phyloP scores from a whole-genome alignment of 768 basidiomycete species.

The Tricholoma saponaceum region DNA sequence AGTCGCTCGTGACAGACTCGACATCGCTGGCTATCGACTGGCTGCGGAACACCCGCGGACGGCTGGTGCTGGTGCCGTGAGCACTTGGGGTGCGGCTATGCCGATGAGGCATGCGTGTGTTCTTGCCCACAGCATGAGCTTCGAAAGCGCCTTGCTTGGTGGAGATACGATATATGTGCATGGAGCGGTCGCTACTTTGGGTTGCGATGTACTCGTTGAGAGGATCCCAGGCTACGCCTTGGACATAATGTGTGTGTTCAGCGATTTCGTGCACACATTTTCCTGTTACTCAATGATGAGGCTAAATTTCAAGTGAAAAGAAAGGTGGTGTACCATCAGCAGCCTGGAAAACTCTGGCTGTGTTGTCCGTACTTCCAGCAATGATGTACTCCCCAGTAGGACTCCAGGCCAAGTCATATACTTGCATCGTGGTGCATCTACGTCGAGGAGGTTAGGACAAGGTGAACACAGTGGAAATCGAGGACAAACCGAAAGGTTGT shows the following conservation, averaged over 20 bases:
- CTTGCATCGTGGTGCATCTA: slow-evolving; percentile 92
- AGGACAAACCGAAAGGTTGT: slow-evolving; percentile 73
- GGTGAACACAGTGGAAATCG: neutral
- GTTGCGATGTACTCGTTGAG: slow-evolving; percentile 96
- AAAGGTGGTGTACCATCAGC: slow-evolving; percentile 53
- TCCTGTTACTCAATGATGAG: slow-evolving; percentile 37
- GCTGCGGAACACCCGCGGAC: slow-evolving; percentile 59
- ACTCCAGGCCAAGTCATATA: slow-evolving; percentile 98
- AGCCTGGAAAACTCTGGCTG: slow-evolving; percentile 77
- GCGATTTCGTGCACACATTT: slow-evolving; percentile 87
- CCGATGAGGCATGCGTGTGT: slow-evolving; percentile 68
- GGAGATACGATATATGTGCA: slow-evolving; percentile 88
- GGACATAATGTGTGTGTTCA: slow-evolving; percentile 95
- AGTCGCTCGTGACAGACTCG: slow-evolving; percentile 54
- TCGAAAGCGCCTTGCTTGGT: slow-evolving; percentile 80
- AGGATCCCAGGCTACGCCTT: slow-evolving; percentile 99
- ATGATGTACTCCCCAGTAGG: slow-evolving; percentile 92
- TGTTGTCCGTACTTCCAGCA: slow-evolving; percentile 96
- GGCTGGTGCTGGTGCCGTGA: slow-evolving; percentile 36
- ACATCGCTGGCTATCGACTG: slow-evolving; percentile 75
- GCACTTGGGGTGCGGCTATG: slow-evolving; percentile 70
- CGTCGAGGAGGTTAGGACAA: neutral
- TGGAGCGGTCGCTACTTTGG: slow-evolving; percentile 92
- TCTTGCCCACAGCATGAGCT: slow-evolving; percentile 88
- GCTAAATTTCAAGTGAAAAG: neutral